Percentiles rank a stretch among this genome's conserved stretches.
Conservation (phyloP, 371 early-diverging fungal species). For the Syncephalastrum racemosum region DNA sequence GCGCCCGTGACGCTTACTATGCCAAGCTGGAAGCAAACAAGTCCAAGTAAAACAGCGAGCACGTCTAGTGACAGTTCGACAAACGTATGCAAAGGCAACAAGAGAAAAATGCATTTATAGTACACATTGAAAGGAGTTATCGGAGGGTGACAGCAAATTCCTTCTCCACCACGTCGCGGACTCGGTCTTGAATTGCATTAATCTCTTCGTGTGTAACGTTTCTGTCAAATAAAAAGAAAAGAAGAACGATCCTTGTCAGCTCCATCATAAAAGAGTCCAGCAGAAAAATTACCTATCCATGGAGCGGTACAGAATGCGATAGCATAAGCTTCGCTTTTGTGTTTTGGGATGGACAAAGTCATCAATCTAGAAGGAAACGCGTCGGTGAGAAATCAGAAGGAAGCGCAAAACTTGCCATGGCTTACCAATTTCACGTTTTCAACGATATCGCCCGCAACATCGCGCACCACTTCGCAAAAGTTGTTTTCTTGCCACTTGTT, state of each 20-base stretch:
- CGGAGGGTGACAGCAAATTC: conserved; percentile 80
- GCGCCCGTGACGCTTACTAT: conserved; percentile 46
- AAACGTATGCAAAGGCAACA: too few relatives aligned
- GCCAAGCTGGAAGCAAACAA: conserved; percentile 54
- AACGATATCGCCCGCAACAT: conserved; percentile 89
- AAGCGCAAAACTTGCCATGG: neutral
- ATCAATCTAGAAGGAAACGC: conserved; percentile 66
- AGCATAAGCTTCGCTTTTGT: conserved; percentile 79
- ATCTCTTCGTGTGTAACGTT: conserved; percentile 92
- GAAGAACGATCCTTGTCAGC: neutral
- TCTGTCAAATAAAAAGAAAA: conserved; percentile 4
- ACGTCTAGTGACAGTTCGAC: too few relatives aligned
- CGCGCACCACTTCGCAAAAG: conserved; percentile 90
- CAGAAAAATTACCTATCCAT: conserved; percentile 69
- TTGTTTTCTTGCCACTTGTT: conserved; percentile 86
- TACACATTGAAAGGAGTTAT: conserved; percentile 34
- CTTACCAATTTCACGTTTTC: conserved; percentile 85
- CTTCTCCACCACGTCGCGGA: conserved; percentile 66
- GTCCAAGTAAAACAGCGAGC: conserved; percentile 19
- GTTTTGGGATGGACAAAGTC: conserved; percentile 87
- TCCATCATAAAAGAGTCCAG: neutral
- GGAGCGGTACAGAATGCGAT: conserved; percentile 91
- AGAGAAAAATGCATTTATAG: too few relatives aligned
- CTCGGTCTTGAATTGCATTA: conserved; percentile 82
- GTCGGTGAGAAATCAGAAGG: neutral